A percentile compares a stretch with the other conserved stretches of the same genome.
Evolutionary conservation across 805 yeast species (phyloP).

Genomic region (Myxozyma mucilagina): DNA sequence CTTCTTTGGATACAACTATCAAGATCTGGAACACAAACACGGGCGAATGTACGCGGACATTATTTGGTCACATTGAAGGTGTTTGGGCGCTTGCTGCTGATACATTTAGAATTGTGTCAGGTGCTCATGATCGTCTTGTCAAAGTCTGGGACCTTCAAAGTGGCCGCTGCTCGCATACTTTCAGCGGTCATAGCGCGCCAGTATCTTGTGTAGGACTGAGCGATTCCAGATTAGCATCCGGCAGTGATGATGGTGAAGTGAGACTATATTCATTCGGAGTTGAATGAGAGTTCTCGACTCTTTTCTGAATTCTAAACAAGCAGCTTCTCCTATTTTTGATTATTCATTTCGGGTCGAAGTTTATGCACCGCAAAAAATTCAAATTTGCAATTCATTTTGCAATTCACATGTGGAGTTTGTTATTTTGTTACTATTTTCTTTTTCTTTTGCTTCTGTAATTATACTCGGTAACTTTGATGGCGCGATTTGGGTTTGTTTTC

Average conservation of each 20-base stretch:
- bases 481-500: not conserved
- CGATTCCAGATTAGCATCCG: constrained; percentile 86
- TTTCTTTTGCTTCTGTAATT: not conserved
- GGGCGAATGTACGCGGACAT: constrained; percentile 87
- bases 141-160: constrained; percentile 95
- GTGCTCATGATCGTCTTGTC: constrained; percentile 87
- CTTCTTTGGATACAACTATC: constrained; percentile 93
- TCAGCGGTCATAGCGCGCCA: constrained; percentile 65
- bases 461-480: not conserved
- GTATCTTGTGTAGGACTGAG: constrained; percentile 73
- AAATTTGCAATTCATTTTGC: not conserved
- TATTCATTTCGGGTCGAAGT: not conserved
- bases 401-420: not conserved
- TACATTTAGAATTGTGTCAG: constrained; percentile 89
- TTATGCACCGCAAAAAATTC: not conserved
- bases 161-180: constrained; percentile 92
- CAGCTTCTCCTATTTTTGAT: not conserved
- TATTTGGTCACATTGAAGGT: constrained; percentile 97
- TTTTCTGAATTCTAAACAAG: not conserved
- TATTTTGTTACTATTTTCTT: not conserved
- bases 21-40: constrained; percentile 93
- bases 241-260: constrained; percentile 86
- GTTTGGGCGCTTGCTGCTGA: constrained; percentile 98
- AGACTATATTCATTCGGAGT: constrained; percentile 76
- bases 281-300: not conserved